These are phyloP conservation scores for Dentiscutata heterogama DNA, from an alignment of 371 early-diverging fungal species.

Conservation along the genomic window DNA sequence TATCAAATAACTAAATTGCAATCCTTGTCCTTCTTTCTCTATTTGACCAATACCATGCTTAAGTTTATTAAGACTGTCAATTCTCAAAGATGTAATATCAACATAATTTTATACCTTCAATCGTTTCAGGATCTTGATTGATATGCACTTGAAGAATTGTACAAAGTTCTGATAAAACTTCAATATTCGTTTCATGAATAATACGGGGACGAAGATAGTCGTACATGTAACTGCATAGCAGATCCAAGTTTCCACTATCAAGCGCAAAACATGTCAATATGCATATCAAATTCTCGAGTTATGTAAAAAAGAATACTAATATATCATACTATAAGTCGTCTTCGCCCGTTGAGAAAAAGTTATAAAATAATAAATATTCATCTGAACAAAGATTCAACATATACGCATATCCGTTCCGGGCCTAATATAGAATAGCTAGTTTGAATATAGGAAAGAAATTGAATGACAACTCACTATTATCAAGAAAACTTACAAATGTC, in stretches of 20 bases:
- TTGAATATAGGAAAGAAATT: background rate
- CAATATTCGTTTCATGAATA: constrained; percentile 82
- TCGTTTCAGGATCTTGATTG: constrained; percentile 51
- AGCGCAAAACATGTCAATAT: background rate
- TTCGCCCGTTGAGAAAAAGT: constrained; percentile 79
- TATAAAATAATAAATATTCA: constrained; percentile 79
- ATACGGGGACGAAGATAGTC: constrained; percentile 89
- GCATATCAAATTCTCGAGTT: background rate
- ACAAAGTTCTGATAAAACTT: constrained; percentile 84
- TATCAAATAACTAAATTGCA: constrained; percentile 77
- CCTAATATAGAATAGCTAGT: constrained; percentile 53
- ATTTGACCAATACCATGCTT: background rate
- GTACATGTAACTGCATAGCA: constrained; percentile 73
- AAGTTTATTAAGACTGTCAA: background rate
- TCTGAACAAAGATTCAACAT: constrained; percentile 83
- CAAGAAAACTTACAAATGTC: constrained; percentile 69
- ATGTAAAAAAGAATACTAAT: background rate
- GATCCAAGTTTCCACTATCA: constrained; percentile 71
- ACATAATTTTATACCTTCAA: constrained; percentile 43
- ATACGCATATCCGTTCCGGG: constrained; percentile 81
- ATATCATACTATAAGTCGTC: constrained; percentile 63
- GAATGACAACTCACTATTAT: background rate
- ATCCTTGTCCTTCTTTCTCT: constrained; percentile 58
- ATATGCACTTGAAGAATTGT: constrained; percentile 74
- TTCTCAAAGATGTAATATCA: background rate